Conservation (phyloP, 2,329 filamentous ascomycete genomes). For the Paraconiothyrium sp. region DNA sequence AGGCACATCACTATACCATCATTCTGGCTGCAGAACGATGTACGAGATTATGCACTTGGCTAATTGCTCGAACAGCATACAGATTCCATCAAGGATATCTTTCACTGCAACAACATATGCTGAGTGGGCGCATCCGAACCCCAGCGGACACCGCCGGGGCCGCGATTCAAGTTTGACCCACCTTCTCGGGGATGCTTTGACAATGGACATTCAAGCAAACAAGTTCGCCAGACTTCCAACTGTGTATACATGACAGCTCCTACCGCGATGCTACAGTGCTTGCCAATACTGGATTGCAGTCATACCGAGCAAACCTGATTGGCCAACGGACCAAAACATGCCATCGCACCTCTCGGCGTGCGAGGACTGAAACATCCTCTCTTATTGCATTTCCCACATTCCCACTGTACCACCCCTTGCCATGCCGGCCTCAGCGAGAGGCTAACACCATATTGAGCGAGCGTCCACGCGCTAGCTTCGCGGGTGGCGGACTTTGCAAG, state of each 20-base stretch:
- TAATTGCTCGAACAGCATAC: background rate
- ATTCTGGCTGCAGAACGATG: background rate
- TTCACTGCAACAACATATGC: background rate
- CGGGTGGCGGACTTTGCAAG: conserved; percentile 5
- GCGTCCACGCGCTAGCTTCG: background rate
- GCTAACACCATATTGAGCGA: background rate
- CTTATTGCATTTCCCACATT: background rate
- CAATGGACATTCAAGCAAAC: background rate
- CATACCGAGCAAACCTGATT: background rate
- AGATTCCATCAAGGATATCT: background rate
- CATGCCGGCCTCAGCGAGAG: background rate
- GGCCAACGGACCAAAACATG: background rate
- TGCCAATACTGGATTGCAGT: background rate
- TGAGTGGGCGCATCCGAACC: background rate
- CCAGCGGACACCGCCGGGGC: background rate
- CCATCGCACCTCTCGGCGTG: background rate
- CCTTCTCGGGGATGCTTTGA: background rate
- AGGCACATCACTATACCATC: background rate
- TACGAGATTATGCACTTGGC: background rate
- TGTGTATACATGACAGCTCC: background rate
- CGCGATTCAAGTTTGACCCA: background rate
- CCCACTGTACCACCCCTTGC: background rate
- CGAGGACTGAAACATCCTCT: background rate
- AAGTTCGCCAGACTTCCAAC: background rate
- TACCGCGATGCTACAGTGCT: background rate